Base-by-base conservation (phyloP, 306 rosid species). In the Leucaena leucocephala region DNA sequence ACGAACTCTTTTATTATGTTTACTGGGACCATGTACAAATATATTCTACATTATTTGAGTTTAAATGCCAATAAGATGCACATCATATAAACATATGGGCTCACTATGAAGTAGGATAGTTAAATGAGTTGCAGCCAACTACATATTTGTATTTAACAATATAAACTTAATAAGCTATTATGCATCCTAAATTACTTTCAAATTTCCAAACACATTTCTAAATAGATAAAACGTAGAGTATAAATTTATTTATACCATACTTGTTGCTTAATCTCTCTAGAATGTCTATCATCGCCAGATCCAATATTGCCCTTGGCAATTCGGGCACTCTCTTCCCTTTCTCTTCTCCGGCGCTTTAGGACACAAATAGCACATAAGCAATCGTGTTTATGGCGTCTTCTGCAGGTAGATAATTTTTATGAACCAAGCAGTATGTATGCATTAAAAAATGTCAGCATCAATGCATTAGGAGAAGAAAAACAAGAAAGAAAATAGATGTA, bases 281-380 rank as follows among this genome's bases (percentile, higher is more conserved):
- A 71, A 76, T 67, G 87, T 76, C 81, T 89, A 71, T 83, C 89
- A 76, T 87, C 88, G 70, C 81, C 77, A 16, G 78, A 76, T 76
- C 89, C 94, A 49, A 42, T 79, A 77, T 48, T 88, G 76, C 85
- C 89, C 79, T 86, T 88, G 19, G 88, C 89, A 70, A 86, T 83
- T 77, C 89, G 89, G 65, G 89, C 98, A 83, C 65, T 90, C 82
- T 91, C 96, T 85, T 92, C 98, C n/a, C 96, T 85, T 87, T 95
- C 98, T 86, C 84, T 92, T 85, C 98, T 92, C 70, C 94, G 94
- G 70, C 94, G 91, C 90, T 95, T 92, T 45, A 95, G 80, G 79
- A 95, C 94, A 86, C 98, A 95, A 82, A 95, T 87, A 71, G 98
- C 98, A 85, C 98, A 95, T 83, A 95, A 85, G 80, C 98, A 93